A percentile compares a stretch with the other conserved stretches of the same genome.
Evolutionary conservation across 1,284 basidiomycete species (phyloP).

Genomic region (Cutaneotrichosporon cavernicola): DNA sequence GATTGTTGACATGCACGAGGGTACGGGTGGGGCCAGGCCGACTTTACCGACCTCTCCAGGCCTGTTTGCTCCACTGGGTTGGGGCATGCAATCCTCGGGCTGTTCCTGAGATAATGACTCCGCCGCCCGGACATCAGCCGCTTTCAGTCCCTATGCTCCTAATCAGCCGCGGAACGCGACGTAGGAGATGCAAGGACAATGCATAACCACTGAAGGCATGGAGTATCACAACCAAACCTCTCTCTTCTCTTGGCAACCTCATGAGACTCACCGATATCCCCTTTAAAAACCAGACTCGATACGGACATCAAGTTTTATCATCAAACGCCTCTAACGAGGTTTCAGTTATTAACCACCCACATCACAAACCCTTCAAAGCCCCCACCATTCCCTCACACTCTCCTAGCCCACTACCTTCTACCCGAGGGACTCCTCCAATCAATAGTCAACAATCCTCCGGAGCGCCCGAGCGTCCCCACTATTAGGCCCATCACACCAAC

Average conservation of each 20-base stretch:
- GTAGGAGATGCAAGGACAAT: background rate
- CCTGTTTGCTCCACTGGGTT: background rate
- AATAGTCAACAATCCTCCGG: too few relatives aligned
- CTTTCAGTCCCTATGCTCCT: background rate
- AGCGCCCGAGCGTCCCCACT: background rate
- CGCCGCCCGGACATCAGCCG: background rate
- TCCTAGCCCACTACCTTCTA: too few relatives aligned
- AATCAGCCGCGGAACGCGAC: background rate
- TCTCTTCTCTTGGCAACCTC: too few relatives aligned
- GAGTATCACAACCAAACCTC: background rate
- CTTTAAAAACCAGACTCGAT: background rate
- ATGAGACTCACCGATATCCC: background rate
- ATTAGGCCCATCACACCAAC: background rate
- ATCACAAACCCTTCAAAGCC: too few relatives aligned
- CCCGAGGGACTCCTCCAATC: too few relatives aligned
- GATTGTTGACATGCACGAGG: background rate
- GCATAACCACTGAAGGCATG: background rate
- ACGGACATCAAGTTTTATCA: too few relatives aligned
- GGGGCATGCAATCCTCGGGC: slow-evolving; percentile 2
- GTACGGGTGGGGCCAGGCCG: background rate
- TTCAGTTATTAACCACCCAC: too few relatives aligned
- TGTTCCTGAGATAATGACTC: slow-evolving; percentile 11
- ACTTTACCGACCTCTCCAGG: background rate
- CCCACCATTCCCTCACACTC: too few relatives aligned
- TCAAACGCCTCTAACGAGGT: background rate